These are phyloP conservation scores for Colletotrichum chlorophyti DNA, from an alignment of 2,329 filamentous ascomycete genomes.

Conservation along the genomic window DNA sequence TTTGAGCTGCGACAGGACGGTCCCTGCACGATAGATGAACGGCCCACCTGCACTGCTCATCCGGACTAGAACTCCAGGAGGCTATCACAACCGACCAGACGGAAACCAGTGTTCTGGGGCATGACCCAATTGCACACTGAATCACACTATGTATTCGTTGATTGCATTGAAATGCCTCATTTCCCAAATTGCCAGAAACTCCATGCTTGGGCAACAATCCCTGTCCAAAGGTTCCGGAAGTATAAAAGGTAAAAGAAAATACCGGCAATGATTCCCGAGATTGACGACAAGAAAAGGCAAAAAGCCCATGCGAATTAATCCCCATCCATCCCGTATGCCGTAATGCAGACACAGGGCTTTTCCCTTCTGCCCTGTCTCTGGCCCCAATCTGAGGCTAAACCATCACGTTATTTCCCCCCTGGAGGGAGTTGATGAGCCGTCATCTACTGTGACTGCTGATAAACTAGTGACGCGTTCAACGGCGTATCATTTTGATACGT, in stretches of 20 bases:
- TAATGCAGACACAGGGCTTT: no score
- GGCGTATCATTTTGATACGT: no score
- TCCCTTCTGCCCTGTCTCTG: not conserved
- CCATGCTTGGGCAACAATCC: no score
- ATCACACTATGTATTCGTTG: not conserved
- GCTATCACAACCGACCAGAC: conserved; percentile 5
- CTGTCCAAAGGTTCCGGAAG: not conserved
- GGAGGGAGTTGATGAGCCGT: no score
- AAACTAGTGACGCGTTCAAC: no score
- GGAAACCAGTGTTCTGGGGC: not conserved
- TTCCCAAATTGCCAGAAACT: no score
- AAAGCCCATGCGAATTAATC: no score
- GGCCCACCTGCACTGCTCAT: not conserved
- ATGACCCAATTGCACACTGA: not conserved
- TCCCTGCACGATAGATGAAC: conserved; percentile 8
- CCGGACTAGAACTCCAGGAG: not conserved
- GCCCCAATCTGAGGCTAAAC: conserved; percentile 7
- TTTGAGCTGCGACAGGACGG: not conserved
- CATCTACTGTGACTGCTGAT: no score
- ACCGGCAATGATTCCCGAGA: not conserved
- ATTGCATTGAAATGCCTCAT: not conserved
- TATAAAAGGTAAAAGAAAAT: not conserved
- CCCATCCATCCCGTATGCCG: no score
- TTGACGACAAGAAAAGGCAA: no score
- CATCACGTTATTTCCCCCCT: no score